A percentile compares a stretch with the other conserved stretches of the same genome.
Evolutionary conservation across 164 flowering plant genomes (phyloP).

Genomic region (Magnolia sinica): DNA sequence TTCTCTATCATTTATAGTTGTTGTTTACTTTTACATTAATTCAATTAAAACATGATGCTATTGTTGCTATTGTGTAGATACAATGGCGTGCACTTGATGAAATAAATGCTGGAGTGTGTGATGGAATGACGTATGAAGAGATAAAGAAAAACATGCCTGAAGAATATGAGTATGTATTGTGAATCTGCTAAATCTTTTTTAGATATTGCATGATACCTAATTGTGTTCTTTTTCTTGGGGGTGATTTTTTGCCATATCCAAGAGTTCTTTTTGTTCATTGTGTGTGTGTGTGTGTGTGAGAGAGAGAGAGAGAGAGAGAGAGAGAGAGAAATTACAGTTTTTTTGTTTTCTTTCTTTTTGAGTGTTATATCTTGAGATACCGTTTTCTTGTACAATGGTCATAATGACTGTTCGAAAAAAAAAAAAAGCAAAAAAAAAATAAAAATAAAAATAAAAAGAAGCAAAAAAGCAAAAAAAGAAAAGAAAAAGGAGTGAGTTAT

Average conservation of each 20-base stretch:
- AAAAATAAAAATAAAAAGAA: too few relatives aligned
- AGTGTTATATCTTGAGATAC: too few relatives aligned
- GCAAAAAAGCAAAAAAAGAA: too few relatives aligned
- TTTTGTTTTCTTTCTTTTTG: too few relatives aligned
- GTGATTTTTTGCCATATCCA: not conserved
- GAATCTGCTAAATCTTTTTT: not conserved
- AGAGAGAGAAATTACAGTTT: too few relatives aligned
- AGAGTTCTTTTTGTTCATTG: not conserved
- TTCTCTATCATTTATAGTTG: too few relatives aligned
- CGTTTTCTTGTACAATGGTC: too few relatives aligned
- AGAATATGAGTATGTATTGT: constrained; percentile 77
- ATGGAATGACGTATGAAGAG: constrained; percentile 99
- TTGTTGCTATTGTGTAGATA: constrained; percentile 41
- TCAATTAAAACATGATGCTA: not conserved
- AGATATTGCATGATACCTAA: not conserved
- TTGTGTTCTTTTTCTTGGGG: not conserved
- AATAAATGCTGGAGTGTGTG: constrained; percentile 97
- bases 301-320: too few relatives aligned
- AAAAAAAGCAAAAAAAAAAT: too few relatives aligned
- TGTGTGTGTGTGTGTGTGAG: not conserved
- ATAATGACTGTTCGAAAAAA: too few relatives aligned
- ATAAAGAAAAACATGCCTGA: constrained; percentile 98
- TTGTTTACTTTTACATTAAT: too few relatives aligned
- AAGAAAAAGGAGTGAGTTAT: too few relatives aligned
- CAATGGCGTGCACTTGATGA: constrained; percentile 99